Evolutionary conservation across 73 alveolate genomes (phyloP), one percentile per base, ranked within the genome.

Genomic region (Tetrahymena borealis): DNA sequence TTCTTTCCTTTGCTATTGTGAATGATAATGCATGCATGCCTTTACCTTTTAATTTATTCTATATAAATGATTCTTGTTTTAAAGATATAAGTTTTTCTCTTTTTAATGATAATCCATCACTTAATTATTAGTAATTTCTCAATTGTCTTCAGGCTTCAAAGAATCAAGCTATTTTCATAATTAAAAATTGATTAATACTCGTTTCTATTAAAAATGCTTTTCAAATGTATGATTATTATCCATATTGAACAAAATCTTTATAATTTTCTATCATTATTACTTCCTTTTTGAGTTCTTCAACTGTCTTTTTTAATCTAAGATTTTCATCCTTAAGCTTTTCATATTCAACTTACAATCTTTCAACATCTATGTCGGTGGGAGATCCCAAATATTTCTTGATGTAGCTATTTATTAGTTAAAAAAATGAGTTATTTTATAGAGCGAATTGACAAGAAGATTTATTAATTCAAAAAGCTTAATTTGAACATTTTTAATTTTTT

Each of bases 281-380:
- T 78, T 97, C 98, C 79, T 94, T 96, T 90, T 96, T 97, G n/a
- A 98, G 95, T 32, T 98, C 98, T 91, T 96, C 98, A 32, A 97
- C 92, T 93, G 94, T 95, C 93, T 96, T 95, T 78, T 96, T 97
- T 24, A 98, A 92, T 90, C 97, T 96, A 28, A 94, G 93, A 77
- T 96, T 97, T 91, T 96, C 96, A 39, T 96, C 97, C 90, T 97
- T 98, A 77, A 97, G 94, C 90, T 96, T 97, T 91, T 97, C 98
- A 94, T 98, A 96, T 91, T 98, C 99, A 31, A 95, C 95, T 91
- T 95, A 96, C 78, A 98, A 95, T 37, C 94, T 91, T 32, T 98
- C 99, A 31, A 96, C 98, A 94, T 98, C 99, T 24, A 97, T 95
- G 91, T 98, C 99, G 39, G 98, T 96, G 11, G 99, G 99, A 39